Evolutionary conservation across 495 filamentous ascomycete genomes (phyloP).

Genomic region (Podospora didyma): DNA sequence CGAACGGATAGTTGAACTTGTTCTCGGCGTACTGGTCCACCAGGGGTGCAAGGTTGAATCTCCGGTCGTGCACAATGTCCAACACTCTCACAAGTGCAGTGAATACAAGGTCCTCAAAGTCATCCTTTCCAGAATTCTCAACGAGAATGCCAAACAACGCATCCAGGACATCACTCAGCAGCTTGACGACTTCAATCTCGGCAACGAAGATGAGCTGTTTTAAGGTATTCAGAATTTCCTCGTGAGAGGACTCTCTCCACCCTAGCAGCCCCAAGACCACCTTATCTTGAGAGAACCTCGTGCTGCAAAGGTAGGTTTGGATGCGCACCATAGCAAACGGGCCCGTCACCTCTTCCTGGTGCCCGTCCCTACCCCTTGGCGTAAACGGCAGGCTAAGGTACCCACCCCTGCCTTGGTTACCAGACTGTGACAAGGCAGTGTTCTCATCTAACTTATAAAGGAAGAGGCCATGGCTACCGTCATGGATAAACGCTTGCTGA

Average conservation of each 20-base stretch:
- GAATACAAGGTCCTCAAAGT: slow-evolving; percentile 91
- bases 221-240: slow-evolving; percentile 67
- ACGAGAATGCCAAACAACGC: slow-evolving; percentile 87
- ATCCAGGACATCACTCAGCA: slow-evolving; percentile 85
- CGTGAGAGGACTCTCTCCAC: slow-evolving; percentile 72
- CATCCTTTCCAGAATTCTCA: slow-evolving; percentile 81
- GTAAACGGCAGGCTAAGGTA: slow-evolving; percentile 83
- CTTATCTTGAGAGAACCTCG: slow-evolving; percentile 90
- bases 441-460: slow-evolving; percentile 89
- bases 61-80: slow-evolving; percentile 88
- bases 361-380: slow-evolving; percentile 58
- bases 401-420: slow-evolving; percentile 62
- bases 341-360: slow-evolving; percentile 69
- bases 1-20: slow-evolving; percentile 90
- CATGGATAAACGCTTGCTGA: slow-evolving; percentile 81
- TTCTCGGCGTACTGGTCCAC: slow-evolving; percentile 89
- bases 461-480: slow-evolving; percentile 76
- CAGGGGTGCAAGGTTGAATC: slow-evolving; percentile 85
- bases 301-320: slow-evolving; percentile 91
- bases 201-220: slow-evolving; percentile 87
- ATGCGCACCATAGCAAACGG: slow-evolving; percentile 71
- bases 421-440: slow-evolving; percentile 53
- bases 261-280: slow-evolving; percentile 76
- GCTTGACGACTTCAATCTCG: slow-evolving; percentile 96
- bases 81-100: slow-evolving; percentile 83